Conservation (phyloP, 805 yeast species). For the Torulaspora delbrueckii region DNA sequence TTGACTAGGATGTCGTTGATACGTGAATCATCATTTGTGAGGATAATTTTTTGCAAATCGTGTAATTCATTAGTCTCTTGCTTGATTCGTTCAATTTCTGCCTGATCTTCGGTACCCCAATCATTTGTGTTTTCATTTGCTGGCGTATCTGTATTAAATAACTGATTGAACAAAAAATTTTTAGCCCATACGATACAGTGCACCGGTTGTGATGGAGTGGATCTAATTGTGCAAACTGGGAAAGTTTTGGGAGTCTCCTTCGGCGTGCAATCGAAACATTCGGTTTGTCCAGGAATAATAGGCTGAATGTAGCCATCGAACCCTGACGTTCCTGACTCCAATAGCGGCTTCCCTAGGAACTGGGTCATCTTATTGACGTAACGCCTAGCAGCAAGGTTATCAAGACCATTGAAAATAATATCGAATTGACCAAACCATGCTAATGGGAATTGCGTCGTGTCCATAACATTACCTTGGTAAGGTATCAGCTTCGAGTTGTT, state of each 20-base stretch:
- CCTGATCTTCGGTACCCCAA: conserved; percentile 59
- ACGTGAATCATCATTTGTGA: conserved; percentile 29
- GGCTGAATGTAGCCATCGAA: conserved; percentile 93
- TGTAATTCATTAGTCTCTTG: conserved; percentile 64
- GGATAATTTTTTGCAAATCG: conserved; percentile 42
- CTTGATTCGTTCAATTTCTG: conserved; percentile 58
- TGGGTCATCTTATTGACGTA: conserved; percentile 83
- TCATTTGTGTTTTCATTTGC: conserved; percentile 35
- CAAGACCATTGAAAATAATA: conserved; percentile 85
- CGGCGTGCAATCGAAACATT: conserved; percentile 88
- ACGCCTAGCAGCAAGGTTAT: conserved; percentile 86
- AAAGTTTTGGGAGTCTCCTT: conserved; percentile 85
- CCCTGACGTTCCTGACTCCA: conserved; percentile 96
- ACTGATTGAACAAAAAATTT: conserved; percentile 74
- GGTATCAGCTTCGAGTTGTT: conserved; percentile 64
- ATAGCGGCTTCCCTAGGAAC: conserved; percentile 64
- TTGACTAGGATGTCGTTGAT: conserved; percentile 48
- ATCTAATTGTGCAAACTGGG: conserved; percentile 95
- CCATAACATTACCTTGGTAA: conserved; percentile 85
- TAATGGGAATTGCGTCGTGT: conserved; percentile 60
- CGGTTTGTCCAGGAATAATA: conserved; percentile 72
- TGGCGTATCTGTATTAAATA: conserved; percentile 53
- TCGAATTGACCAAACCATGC: conserved; percentile 75
- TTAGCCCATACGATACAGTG: conserved; percentile 99
- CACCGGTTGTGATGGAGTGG: conserved; percentile 93